phyloP scores from a whole-genome alignment of 305 asterid genomes.

The Striga hermonthica region DNA sequence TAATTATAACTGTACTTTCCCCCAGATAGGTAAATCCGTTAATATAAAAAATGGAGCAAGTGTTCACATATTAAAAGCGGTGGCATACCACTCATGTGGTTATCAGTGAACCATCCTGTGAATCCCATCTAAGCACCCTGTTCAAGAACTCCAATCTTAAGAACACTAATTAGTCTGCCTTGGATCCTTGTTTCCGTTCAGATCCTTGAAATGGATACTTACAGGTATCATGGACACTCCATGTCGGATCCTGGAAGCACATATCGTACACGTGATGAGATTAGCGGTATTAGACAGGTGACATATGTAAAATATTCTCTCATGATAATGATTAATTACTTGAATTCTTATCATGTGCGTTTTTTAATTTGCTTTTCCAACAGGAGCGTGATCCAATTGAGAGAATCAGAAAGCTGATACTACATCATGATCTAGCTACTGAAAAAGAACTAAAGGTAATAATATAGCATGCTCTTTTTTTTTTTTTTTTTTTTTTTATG shows the following conservation, averaged over 20 bases:
- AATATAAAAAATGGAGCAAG: too few relatives aligned
- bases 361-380: constrained; percentile 23
- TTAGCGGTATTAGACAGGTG: constrained; percentile 89
- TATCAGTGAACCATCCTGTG: too few relatives aligned
- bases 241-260: constrained; percentile 99
- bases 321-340: constrained; percentile 7
- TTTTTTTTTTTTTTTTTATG: too few relatives aligned
- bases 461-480: constrained; percentile 8
- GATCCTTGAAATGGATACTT: constrained; percentile 99
- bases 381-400: constrained; percentile 98
- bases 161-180: constrained; percentile 26
- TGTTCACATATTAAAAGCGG: too few relatives aligned
- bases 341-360: constrained; percentile 8
- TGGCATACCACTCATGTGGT: too few relatives aligned
- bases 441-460: constrained; percentile 88
- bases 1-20: too few relatives aligned
- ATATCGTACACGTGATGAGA: constrained; percentile 94
- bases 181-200: constrained; percentile 37
- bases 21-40: too few relatives aligned
- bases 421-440: constrained; percentile 70
- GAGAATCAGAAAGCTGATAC: constrained; percentile 79
- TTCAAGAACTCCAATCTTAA: neutral
- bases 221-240: constrained; percentile 94
- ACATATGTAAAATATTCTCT: constrained; percentile 17
- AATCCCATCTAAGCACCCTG: too few relatives aligned